Evolutionary conservation across 2,329 filamentous ascomycete species (phyloP).

Genomic region (Eurotiales sp.): DNA sequence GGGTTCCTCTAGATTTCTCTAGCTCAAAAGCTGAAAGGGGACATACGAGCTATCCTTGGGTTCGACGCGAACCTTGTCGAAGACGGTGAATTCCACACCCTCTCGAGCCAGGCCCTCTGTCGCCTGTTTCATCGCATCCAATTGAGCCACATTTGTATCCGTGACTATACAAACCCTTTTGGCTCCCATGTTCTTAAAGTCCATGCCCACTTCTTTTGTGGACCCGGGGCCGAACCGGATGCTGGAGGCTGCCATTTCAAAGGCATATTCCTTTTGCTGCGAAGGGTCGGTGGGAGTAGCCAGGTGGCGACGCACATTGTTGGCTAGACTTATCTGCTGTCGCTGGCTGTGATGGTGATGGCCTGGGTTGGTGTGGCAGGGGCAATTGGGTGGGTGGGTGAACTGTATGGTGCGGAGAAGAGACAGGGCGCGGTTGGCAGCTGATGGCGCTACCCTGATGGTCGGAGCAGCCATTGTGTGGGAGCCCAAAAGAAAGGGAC

Average conservation of each 20-base stretch:
- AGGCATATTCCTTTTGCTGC: conserved; percentile 90
- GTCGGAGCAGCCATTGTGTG: conserved; percentile 35
- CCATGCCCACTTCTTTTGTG: conserved; percentile 97
- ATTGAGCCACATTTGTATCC: conserved; percentile 72
- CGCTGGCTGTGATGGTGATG: conserved; percentile 65
- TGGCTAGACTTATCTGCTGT: conserved; percentile 46
- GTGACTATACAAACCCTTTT: conserved; percentile 90
- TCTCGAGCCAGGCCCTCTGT: conserved; percentile 74
- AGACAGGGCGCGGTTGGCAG: conserved; percentile 48
- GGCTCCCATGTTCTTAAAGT: conserved; percentile 84
- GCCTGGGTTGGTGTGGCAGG: conserved; percentile 85
- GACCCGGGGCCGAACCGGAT: conserved; percentile 92
- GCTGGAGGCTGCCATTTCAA: conserved; percentile 94
- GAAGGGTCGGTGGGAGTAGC: conserved; percentile 73
- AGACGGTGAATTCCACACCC: conserved; percentile 77
- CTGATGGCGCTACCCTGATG: conserved; percentile 44
- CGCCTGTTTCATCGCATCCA: conserved; percentile 88
- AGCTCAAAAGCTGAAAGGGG: neutral
- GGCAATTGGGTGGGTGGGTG: conserved; percentile 80
- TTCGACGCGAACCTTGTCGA: conserved; percentile 75
- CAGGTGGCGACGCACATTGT: conserved; percentile 57
- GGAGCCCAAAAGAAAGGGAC: too few relatives aligned
- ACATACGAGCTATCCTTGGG: conserved; percentile 88
- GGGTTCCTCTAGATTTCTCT: too few relatives aligned
- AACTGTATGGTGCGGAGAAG: conserved; percentile 87